Evolutionary conservation across 495 filamentous ascomycete species (phyloP), one percentile per base, ranked within the genome.

Genomic region (Daldinia childiae): DNA sequence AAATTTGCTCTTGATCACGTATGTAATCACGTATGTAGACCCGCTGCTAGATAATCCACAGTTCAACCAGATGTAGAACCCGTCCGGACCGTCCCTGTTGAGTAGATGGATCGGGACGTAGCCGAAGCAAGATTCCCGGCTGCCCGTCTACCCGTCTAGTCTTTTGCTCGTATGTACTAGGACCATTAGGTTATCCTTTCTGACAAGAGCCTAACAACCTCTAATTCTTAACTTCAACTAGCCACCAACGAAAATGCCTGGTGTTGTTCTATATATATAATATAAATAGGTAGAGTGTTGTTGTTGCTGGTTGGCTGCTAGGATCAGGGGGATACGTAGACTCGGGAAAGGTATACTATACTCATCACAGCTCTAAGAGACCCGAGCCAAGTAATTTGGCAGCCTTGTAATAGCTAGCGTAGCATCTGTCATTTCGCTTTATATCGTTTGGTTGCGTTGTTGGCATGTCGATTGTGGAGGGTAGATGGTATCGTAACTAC

Each of bases 381-480:
- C 57, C 66, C 62, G 66, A 58, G 24, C 65, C 32, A 24, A 55
- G 56, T 54, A 58, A 27, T 19, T 65, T 74, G 56, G 73, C 58
- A 76, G 76, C 76, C 73, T 73, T 66, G 73, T 51, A 69, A 61
- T 67, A 63, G 56, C 12, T 56, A 77, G 62, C 32, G 76, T 77
- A 64, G 76, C 30, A 77, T 76, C 52, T 55, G 55, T 76, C 76
- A 77, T 77, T 71, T 77, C 64, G 71, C 57, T 58, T 64, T 66
- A 30, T 58, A 50, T 66, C 27, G 39, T 30, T 64, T 60, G 68
- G 30, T 69, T 73, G 51, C 63, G 70, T 32, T 39, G 61, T 60
- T 62, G 62, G 43, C 58, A 62, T 60, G 60, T 66, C 17, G 62
- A 58, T 62, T 48, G 29, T 65, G 70, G 70, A 73, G 71, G 71